Percentiles rank a stretch among this genome's conserved stretches.
Conservation (phyloP, 805 yeast species). For the Cyberlindnera nakhonratchasimensis region DNA sequence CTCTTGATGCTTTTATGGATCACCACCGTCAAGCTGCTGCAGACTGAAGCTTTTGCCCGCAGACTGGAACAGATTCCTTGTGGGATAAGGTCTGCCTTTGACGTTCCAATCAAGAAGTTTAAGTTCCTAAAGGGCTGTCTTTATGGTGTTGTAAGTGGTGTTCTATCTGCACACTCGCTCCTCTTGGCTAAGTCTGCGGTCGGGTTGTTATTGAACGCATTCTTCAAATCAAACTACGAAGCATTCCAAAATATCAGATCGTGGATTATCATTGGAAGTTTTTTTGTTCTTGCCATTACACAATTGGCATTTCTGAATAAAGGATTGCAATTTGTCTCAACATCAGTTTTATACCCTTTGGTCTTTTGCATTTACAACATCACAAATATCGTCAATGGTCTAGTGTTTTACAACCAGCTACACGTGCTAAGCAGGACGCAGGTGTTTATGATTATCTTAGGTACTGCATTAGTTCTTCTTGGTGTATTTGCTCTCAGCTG, state of each 20-base stretch:
- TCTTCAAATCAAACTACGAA: slow-evolving; percentile 31
- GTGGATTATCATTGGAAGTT: slow-evolving; percentile 49
- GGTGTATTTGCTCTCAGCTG: slow-evolving; percentile 71
- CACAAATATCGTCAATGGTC: slow-evolving; percentile 60
- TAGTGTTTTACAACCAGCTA: slow-evolving; percentile 56
- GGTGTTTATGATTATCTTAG: slow-evolving; percentile 44
- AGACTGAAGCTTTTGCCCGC: neutral
- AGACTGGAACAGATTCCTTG: slow-evolving; percentile 3
- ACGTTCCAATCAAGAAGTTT: slow-evolving; percentile 12
- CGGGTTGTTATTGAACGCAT: slow-evolving; percentile 54
- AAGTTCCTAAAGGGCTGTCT: slow-evolving; percentile 50
- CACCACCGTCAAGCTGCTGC: slow-evolving; percentile 15
- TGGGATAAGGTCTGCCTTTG: slow-evolving; percentile 2
- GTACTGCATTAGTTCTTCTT: slow-evolving; percentile 38
- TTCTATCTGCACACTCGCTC: slow-evolving; percentile 80
- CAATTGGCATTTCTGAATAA: slow-evolving; percentile 72
- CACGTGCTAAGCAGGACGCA: slow-evolving; percentile 32
- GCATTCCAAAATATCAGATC: slow-evolving; percentile 40
- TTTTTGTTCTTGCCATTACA: slow-evolving; percentile 60
- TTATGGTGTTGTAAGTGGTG: slow-evolving; percentile 70
- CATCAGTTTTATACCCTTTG: slow-evolving; percentile 78
- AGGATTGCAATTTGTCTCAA: slow-evolving; percentile 66
- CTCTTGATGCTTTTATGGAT: slow-evolving; percentile 30
- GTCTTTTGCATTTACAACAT: slow-evolving; percentile 82
- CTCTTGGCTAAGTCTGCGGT: slow-evolving; percentile 82